phyloP scores from a whole-genome alignment of 2,329 filamentous ascomycete genomes.

The Fusarium nurragi region DNA sequence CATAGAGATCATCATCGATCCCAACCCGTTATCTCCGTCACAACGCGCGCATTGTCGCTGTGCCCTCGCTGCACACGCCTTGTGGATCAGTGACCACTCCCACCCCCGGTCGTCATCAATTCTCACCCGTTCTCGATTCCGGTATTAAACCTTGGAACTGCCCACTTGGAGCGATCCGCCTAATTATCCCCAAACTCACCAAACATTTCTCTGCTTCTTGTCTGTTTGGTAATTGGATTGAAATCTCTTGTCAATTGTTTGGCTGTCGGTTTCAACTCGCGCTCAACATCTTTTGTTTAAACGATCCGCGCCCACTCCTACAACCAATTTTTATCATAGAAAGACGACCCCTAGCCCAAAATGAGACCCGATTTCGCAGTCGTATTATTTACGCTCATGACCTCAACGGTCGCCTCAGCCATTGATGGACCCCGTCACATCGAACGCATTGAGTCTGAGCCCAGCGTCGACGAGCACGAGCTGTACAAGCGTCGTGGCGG shows the following conservation, averaged over 20 bases:
- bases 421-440: conserved; percentile 39
- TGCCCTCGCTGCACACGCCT: background rate
- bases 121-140: background rate
- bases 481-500: conserved; percentile 70
- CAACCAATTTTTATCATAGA: background rate
- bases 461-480: conserved; percentile 51
- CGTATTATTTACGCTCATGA: conserved; percentile 44
- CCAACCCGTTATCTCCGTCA: conserved; percentile 4
- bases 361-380: conserved; percentile 49
- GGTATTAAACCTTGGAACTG: conserved; percentile 29
- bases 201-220: background rate
- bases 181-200: conserved; percentile 9
- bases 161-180: conserved; percentile 17
- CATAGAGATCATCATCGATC: conserved; percentile 8
- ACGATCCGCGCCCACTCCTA: background rate
- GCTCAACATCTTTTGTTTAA: conserved; percentile 2
- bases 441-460: conserved; percentile 38
- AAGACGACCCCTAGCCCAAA: conserved; percentile 16
- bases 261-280: background rate
- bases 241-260: conserved; percentile 1
- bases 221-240: background rate
- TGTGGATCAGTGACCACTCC: conserved; percentile 6
- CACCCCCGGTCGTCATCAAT: conserved; percentile 23
- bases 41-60: background rate
- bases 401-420: conserved; percentile 41